Evolutionary conservation across 2,329 filamentous ascomycete species (phyloP).

Genomic region (Pseudogymnoascus sp.): DNA sequence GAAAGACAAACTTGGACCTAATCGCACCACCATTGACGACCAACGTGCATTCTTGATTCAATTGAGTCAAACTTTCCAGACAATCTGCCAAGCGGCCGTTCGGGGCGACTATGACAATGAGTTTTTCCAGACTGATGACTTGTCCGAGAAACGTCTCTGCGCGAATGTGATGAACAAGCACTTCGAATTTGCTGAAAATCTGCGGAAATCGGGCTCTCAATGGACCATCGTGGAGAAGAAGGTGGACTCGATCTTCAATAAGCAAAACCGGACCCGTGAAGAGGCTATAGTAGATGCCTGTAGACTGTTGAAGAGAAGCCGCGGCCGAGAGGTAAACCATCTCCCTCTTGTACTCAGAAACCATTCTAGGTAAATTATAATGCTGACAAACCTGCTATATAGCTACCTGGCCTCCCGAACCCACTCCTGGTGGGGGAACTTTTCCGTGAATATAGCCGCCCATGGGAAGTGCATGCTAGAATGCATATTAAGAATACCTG

Average conservation of each 20-base stretch:
- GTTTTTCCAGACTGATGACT: constrained; percentile 13
- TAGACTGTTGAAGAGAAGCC: constrained; percentile 15
- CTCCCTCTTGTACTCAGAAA: neutral
- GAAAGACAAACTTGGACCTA: constrained; percentile 13
- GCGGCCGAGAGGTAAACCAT: constrained; percentile 16
- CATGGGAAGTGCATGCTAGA: constrained; percentile 14
- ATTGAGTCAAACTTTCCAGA: constrained; percentile 15
- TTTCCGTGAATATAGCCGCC: constrained; percentile 19
- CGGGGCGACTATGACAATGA: constrained; percentile 17
- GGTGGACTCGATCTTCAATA: neutral
- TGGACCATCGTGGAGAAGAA: constrained; percentile 14
- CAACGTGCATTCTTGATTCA: constrained; percentile 6
- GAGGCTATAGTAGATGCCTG: constrained; percentile 16
- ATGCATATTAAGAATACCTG: constrained; percentile 15
- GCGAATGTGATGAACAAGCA: constrained; percentile 17
- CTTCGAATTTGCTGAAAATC: constrained; percentile 13
- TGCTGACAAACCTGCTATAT: neutral
- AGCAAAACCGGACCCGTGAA: constrained; percentile 13
- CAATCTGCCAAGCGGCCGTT: constrained; percentile 16
- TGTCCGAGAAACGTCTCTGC: constrained; percentile 15
- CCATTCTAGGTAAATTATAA: neutral
- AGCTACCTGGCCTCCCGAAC: constrained; percentile 13
- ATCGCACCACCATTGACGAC: neutral
- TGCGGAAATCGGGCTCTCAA: constrained; percentile 7
- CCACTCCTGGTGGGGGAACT: constrained; percentile 18